Percentiles rank a stretch among this genome's conserved stretches.
These are phyloP conservation scores for Malus hybrid DNA, from an alignment of 331 rosid genomes.

Conservation along the genomic window DNA sequence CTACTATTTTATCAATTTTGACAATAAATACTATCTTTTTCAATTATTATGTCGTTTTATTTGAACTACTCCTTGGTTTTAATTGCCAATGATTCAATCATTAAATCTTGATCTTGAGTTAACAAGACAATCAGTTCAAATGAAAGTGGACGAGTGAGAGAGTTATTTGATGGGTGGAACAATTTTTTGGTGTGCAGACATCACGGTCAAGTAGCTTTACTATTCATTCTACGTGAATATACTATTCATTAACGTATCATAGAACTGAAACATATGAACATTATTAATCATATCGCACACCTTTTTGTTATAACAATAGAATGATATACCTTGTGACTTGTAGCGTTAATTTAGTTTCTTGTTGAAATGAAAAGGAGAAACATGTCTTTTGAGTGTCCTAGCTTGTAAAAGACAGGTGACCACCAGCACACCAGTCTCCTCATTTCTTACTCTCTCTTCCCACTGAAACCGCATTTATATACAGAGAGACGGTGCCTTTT, in stretches of 20 bases:
- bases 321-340: too few species aligned
- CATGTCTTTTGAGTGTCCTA: not conserved
- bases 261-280: too few species aligned
- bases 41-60: not conserved
- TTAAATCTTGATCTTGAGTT: not conserved
- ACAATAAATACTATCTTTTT: not conserved
- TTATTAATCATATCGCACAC: too few species aligned
- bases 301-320: too few species aligned
- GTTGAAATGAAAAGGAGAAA: not conserved
- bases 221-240: too few species aligned
- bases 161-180: too few species aligned
- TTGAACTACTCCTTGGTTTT: not conserved
- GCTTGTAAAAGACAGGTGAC: not conserved
- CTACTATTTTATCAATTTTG: not conserved
- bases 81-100: not conserved
- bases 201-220: too few species aligned
- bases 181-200: fast-evolving
- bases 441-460: not conserved
- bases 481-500: not conserved
- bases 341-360: too few species aligned
- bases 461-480: slow-evolving; percentile 48
- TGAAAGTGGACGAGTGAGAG: not conserved
- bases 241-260: too few species aligned
- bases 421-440: not conserved
- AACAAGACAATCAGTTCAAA: not conserved